These are phyloP conservation scores for Rhytidhysteron rufulum DNA, from an alignment of 2,329 filamentous ascomycete genomes.

Conservation along the genomic window DNA sequence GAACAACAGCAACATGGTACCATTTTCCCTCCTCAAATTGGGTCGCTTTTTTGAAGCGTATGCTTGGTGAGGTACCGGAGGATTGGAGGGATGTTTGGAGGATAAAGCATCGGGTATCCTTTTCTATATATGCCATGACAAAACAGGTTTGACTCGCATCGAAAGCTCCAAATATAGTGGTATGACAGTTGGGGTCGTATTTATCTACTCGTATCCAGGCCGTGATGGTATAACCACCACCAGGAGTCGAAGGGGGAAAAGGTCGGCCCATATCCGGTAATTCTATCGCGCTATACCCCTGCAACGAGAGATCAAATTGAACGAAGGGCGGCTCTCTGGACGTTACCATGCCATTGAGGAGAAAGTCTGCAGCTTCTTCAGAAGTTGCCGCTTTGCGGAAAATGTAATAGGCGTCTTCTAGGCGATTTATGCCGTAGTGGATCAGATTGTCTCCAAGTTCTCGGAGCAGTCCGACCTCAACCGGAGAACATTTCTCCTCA, in stretches of 20 bases:
- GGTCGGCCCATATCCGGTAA: constrained; percentile 76
- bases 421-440: constrained; percentile 69
- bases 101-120: constrained; percentile 89
- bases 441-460: constrained; percentile 67
- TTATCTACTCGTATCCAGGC: constrained; percentile 85
- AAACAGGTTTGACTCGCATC: constrained; percentile 92
- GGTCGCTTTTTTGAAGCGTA: constrained; percentile 87
- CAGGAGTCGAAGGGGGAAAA: constrained; percentile 75
- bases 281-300: constrained; percentile 88
- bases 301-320: constrained; percentile 85
- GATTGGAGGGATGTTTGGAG: constrained; percentile 89
- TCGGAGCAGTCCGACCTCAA: constrained; percentile 48
- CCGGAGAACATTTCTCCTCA: constrained; percentile 27
- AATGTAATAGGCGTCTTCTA: constrained; percentile 81
- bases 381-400: constrained; percentile 55
- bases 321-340: constrained; percentile 80
- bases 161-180: constrained; percentile 92
- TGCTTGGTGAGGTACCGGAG: constrained; percentile 65
- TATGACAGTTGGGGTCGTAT: constrained; percentile 82
- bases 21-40: constrained; percentile 72
- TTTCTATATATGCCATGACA: constrained; percentile 87
- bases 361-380: constrained; percentile 60
- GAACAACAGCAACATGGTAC: constrained; percentile 92
- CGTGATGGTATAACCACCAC: constrained; percentile 81
- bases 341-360: constrained; percentile 67